Evolutionary conservation across 2,329 filamentous ascomycete genomes (phyloP), one percentile per base, ranked within the genome.

Genomic region (Aspergillus luchuensis): DNA sequence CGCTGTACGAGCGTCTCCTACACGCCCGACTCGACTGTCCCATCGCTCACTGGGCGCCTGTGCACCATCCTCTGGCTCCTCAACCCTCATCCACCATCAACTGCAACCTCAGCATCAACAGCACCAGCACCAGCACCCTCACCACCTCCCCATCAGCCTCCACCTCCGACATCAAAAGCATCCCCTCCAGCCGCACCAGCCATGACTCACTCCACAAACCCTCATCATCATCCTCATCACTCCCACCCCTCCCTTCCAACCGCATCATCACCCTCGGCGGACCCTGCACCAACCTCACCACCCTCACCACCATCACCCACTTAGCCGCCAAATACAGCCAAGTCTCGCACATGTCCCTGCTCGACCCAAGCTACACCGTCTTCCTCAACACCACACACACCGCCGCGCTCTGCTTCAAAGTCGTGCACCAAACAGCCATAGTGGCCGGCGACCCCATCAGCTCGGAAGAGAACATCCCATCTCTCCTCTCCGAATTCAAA

Each of bases 281-380:
- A 3, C 51, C 33, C 11, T 13, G 10, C 33, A 25, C 23, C 39
- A 45, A 4, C 10, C 23, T 11, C 8, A 2, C 2, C n/a, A 33
- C 4, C n/a, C 41, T 36, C 39, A n/a, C 15, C 4, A 47, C 15
- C 23, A 25, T 56, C 41, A 8, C 11, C 23, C 39, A 15, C 10
- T 68, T 80, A 1, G 69, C 75, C 2, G 66, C 64, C 4, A 63
- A 66, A 10, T 74, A 78, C 61, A 76, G 78, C 6, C 69, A 71
- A 15, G 74, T 78, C 1, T 77, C 77, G 5, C 76, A 80, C 58
- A 79, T 79, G 77, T 77, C 76, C 2, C 72, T 80, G n/a, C 71
- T 79, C 1, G 78, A 80, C 48, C 72, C 65, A 7, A 77, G 73
- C 51, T 79, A 79, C 58, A 70, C 64, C 5, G 76, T 79, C 60